Conservation (phyloP, 2,329 filamentous ascomycete species). For the Salinomyces thailandicus region DNA sequence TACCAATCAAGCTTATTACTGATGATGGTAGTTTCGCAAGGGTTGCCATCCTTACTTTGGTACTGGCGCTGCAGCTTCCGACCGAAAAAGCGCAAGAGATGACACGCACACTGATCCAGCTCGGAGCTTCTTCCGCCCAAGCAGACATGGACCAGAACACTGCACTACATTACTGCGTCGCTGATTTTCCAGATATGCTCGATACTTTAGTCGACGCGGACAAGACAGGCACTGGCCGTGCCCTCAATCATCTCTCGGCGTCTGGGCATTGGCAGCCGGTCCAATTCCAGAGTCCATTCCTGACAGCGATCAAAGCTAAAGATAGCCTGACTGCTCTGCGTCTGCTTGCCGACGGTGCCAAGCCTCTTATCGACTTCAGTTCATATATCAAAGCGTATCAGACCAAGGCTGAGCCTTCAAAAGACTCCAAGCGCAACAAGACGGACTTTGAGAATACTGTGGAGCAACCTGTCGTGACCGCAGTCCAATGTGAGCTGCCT, state of each 20-base stretch:
- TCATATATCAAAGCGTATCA: conserved; percentile 51
- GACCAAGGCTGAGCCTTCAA: conserved; percentile 29
- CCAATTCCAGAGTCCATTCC: conserved; percentile 42
- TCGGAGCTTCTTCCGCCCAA: conserved; percentile 64
- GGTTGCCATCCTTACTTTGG: conserved; percentile 57
- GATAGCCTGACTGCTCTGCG: conserved; percentile 46
- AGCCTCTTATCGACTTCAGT: conserved; percentile 50
- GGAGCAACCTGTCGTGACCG: conserved; percentile 58
- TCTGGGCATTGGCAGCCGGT: conserved; percentile 25
- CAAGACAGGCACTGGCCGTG: conserved; percentile 48
- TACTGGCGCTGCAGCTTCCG: conserved; percentile 56
- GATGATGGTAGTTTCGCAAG: conserved; percentile 39
- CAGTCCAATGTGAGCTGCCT: conserved; percentile 43
- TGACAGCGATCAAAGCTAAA: conserved; percentile 46
- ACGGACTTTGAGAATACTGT: conserved; percentile 37
- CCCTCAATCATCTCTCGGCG: conserved; percentile 55
- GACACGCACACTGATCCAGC: conserved; percentile 51
- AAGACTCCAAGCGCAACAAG: conserved; percentile 39
- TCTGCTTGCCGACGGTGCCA: conserved; percentile 54
- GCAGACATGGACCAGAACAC: conserved; percentile 56
- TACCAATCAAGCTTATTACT: conserved; percentile 59
- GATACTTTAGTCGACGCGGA: conserved; percentile 44
- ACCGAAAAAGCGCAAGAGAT: conserved; percentile 54
- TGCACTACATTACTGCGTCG: conserved; percentile 54
- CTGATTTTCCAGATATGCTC: conserved; percentile 39